Conservation (phyloP, 805 yeast genomes). For the Candida mattraensis region DNA sequence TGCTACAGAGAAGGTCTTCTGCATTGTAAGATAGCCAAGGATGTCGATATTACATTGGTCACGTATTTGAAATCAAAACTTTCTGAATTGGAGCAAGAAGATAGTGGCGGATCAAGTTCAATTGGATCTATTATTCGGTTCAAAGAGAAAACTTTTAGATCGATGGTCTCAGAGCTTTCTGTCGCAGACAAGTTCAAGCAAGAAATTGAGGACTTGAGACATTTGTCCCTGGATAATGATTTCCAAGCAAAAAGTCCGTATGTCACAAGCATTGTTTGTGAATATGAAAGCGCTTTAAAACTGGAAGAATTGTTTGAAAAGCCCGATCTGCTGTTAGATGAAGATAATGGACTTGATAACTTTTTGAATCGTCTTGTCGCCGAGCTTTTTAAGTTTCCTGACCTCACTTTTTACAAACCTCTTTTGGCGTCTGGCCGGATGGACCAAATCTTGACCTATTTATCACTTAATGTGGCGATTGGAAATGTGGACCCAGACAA, state of each 20-base stretch:
- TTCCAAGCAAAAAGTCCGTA: conserved; percentile 6
- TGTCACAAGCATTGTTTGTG: conserved; percentile 5
- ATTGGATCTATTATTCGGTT: conserved; percentile 13
- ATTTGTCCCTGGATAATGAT: conserved; percentile 4
- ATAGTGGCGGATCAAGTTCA: conserved; percentile 13
- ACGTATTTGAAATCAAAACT: conserved; percentile 11
- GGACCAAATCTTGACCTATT: conserved; percentile 13
- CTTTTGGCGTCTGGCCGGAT: conserved; percentile 13
- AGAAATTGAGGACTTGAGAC: conserved; percentile 15
- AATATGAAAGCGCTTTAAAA: conserved; percentile 7
- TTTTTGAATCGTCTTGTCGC: conserved; percentile 10
- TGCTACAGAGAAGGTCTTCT: conserved; percentile 19
- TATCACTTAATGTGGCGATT: conserved; percentile 5
- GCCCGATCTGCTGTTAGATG: conserved; percentile 8
- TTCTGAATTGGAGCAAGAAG: conserved; percentile 11
- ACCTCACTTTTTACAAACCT: conserved; percentile 9
- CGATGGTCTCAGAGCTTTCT: conserved; percentile 17
- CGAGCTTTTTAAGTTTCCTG: conserved; percentile 14
- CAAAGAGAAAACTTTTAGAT: conserved; percentile 17
- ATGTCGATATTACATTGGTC: conserved; percentile 8
- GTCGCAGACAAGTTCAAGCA: conserved; percentile 14
- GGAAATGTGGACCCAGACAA: conserved; percentile 4
- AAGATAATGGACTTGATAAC: conserved; percentile 3
- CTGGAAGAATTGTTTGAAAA: conserved; percentile 6
- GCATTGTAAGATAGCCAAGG: conserved; percentile 17